Conservation (phyloP, 2,329 filamentous ascomycete species). For the Pseudogymnoascus sp. region DNA sequence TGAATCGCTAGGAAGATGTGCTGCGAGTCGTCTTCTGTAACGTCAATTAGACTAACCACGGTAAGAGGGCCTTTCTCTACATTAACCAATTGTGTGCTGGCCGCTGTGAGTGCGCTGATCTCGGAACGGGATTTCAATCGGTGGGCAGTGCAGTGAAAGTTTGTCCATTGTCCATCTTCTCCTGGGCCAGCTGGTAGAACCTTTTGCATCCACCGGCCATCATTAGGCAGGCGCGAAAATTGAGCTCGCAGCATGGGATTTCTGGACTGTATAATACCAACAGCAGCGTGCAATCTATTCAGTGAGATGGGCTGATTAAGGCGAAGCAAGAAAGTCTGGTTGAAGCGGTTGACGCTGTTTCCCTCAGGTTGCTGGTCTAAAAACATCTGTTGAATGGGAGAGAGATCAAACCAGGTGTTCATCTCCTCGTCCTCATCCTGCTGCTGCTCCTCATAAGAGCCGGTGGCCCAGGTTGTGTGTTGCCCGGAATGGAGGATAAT, state of each 20-base stretch:
- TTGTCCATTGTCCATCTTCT: constrained; percentile 19
- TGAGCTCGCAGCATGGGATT: constrained; percentile 36
- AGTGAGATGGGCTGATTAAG: neutral
- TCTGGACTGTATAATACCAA: constrained; percentile 27
- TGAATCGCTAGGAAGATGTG: constrained; percentile 19
- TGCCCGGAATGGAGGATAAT: neutral
- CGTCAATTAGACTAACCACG: constrained; percentile 18
- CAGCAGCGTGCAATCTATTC: constrained; percentile 17
- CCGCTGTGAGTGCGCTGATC: constrained; percentile 15
- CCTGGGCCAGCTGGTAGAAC: constrained; percentile 20
- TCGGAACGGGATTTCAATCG: neutral
- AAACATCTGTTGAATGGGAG: constrained; percentile 25
- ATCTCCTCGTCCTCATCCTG: too few species aligned
- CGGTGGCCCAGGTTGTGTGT: too few species aligned
- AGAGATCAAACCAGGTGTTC: constrained; percentile 16
- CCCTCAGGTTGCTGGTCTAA: constrained; percentile 16
- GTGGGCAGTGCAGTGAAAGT: neutral
- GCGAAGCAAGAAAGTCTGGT: constrained; percentile 22
- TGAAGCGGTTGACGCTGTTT: constrained; percentile 18
- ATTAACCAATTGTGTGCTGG: constrained; percentile 24
- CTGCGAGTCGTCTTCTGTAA: constrained; percentile 9
- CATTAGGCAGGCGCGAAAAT: constrained; percentile 22
- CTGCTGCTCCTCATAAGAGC: too few species aligned
- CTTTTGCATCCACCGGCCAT: constrained; percentile 28
- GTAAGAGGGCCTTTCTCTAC: constrained; percentile 16